phyloP scores from a whole-genome alignment of 495 filamentous ascomycete species.

The Thermochaetoides thermophila region DNA sequence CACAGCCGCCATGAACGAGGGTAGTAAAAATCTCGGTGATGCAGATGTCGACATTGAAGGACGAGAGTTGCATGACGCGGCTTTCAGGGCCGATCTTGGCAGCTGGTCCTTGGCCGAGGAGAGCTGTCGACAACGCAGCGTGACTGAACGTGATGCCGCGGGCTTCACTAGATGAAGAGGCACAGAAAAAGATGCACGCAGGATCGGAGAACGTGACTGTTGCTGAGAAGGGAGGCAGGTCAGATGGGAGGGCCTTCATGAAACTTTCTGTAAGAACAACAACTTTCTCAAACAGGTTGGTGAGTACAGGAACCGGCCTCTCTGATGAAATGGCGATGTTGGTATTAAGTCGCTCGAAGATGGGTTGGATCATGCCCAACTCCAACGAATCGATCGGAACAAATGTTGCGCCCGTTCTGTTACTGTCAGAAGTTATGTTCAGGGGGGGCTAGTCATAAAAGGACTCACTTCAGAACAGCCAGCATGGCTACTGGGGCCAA shows the following conservation, averaged over 20 bases:
- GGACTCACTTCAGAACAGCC: constrained; percentile 29
- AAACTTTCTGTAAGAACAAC: constrained; percentile 21
- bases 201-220: constrained; percentile 24
- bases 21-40: constrained; percentile 52
- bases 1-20: constrained; percentile 37
- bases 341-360: constrained; percentile 26
- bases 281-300: constrained; percentile 23
- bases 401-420: constrained; percentile 28
- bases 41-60: constrained; percentile 54
- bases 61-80: constrained; percentile 51
- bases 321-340: constrained; percentile 27
- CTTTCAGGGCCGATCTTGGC: constrained; percentile 34
- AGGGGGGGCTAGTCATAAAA: no score
- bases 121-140: constrained; percentile 26
- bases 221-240: constrained; percentile 20
- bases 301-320: constrained; percentile 17
- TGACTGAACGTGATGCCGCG: constrained; percentile 31
- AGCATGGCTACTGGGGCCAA: constrained; percentile 34
- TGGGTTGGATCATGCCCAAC: constrained; percentile 25
- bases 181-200: constrained; percentile 30
- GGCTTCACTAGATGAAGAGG: constrained; percentile 17
- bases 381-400: constrained; percentile 28
- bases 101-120: constrained; percentile 33
- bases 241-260: constrained; percentile 12
- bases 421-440: not conserved